Evolutionary conservation across 495 filamentous ascomycete genomes (phyloP).

Genomic region (Thermothielavioides terrestris): DNA sequence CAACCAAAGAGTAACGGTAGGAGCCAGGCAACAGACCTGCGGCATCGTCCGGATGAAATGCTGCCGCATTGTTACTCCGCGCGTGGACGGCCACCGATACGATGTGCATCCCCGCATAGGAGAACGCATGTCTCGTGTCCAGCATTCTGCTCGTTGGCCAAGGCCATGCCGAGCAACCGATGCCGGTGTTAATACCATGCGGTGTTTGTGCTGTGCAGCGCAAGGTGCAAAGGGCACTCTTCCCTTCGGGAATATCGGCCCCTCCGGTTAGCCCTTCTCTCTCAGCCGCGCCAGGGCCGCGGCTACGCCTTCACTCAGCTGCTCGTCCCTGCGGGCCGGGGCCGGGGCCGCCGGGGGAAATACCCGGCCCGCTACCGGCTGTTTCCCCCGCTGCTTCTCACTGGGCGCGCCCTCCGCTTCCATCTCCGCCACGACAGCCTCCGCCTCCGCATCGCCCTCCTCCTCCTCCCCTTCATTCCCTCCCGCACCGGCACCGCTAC

Average conservation of each 20-base stretch:
- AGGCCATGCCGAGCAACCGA: neutral
- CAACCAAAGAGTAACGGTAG: neutral
- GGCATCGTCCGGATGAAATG: too few relatives aligned
- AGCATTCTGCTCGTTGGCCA: neutral
- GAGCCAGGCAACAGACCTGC: neutral
- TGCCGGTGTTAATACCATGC: neutral
- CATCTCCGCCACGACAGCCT: constrained; percentile 41
- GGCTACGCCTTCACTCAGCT: constrained; percentile 45
- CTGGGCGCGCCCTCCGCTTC: constrained; percentile 20
- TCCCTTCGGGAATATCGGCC: neutral
- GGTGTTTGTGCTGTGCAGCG: constrained; percentile 1
- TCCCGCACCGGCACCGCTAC: neutral
- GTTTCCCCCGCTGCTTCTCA: constrained; percentile 2
- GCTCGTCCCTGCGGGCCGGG: constrained; percentile 19
- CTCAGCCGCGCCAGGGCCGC: constrained; percentile 45
- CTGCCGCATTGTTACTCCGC: neutral
- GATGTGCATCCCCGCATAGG: neutral
- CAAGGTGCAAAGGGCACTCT: neutral
- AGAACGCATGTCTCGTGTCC: neutral
- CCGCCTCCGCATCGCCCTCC: constrained; percentile 39
- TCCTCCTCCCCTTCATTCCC: constrained; percentile 8
- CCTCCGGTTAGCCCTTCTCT: constrained; percentile 30
- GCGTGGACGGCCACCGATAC: constrained; percentile 5
- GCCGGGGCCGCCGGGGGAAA: constrained; percentile 7
- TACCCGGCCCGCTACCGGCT: neutral